Evolutionary conservation across 2,329 filamentous ascomycete genomes (phyloP).

Genomic region (Fusarium camptoceras): DNA sequence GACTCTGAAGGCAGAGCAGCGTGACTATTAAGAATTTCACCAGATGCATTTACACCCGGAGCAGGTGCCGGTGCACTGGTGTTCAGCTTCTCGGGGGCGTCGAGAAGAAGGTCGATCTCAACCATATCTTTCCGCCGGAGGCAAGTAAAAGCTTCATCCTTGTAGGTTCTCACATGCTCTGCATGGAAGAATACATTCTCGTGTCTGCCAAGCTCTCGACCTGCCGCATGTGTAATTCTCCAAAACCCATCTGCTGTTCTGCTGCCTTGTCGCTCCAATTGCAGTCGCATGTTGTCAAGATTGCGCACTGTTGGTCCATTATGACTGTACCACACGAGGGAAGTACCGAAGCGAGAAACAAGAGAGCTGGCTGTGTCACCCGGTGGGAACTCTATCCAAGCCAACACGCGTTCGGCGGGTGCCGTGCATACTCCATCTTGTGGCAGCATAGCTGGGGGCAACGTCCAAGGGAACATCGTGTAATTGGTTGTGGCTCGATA

Average conservation of each 20-base stretch:
- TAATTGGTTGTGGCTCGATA: conserved; percentile 75
- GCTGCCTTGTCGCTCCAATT: conserved; percentile 70
- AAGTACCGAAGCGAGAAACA: conserved; percentile 49
- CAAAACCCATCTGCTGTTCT: conserved; percentile 62
- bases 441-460: conserved; percentile 81
- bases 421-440: conserved; percentile 80
- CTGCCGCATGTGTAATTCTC: conserved; percentile 84
- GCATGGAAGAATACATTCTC: conserved; percentile 86
- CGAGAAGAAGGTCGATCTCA: conserved; percentile 74
- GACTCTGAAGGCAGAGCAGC: conserved; percentile 51
- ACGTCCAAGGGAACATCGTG: conserved; percentile 92
- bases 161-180: conserved; percentile 78
- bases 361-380: conserved; percentile 54
- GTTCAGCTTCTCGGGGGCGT: conserved; percentile 44
- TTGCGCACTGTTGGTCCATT: conserved; percentile 60
- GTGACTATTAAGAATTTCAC: conserved; percentile 14
- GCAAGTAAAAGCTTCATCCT: conserved; percentile 86
- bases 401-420: conserved; percentile 76
- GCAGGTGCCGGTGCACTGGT: conserved; percentile 37
- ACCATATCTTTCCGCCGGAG: conserved; percentile 78
- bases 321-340: conserved; percentile 52
- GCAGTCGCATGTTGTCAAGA: conserved; percentile 70
- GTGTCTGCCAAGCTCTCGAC: conserved; percentile 83
- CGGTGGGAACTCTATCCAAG: conserved; percentile 72
- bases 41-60: conserved; percentile 33